Conservation (phyloP, 2,329 filamentous ascomycete genomes). For the Claviceps sp. region DNA sequence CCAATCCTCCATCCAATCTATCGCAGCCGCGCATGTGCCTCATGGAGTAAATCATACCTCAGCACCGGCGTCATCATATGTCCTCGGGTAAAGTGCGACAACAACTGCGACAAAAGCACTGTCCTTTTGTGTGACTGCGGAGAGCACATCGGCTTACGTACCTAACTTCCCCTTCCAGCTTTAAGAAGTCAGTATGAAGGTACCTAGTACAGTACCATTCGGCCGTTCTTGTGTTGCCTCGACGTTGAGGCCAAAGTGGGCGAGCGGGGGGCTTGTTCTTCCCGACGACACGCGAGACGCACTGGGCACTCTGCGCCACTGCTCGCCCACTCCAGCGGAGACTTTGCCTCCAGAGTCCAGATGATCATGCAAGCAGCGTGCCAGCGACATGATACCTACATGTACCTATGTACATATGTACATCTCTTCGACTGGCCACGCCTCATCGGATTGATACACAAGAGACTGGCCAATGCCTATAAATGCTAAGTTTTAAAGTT, state of each 20-base stretch:
- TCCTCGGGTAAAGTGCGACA: neutral
- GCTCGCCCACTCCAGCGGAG: neutral
- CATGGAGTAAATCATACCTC: neutral
- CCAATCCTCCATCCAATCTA: no score
- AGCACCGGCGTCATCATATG: neutral
- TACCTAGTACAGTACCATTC: neutral
- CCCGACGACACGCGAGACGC: neutral
- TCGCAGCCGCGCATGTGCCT: neutral
- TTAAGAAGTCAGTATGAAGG: no score
- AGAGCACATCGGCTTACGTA: neutral
- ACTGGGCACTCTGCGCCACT: neutral
- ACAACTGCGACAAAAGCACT: neutral
- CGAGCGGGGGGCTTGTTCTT: neutral
- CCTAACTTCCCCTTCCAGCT: neutral
- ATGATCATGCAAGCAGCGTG: no score
- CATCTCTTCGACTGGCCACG: no score
- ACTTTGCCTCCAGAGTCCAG: neutral
- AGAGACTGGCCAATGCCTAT: no score
- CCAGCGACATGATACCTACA: no score
- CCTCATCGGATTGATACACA: no score
- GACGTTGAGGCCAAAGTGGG: neutral
- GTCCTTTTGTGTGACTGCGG: neutral
- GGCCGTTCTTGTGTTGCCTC: neutral
- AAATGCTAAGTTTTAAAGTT: neutral
- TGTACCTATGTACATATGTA: no score